Evolutionary conservation across 176 grass and related monocot species (phyloP).

Genomic region (Juncus inflexus): DNA sequence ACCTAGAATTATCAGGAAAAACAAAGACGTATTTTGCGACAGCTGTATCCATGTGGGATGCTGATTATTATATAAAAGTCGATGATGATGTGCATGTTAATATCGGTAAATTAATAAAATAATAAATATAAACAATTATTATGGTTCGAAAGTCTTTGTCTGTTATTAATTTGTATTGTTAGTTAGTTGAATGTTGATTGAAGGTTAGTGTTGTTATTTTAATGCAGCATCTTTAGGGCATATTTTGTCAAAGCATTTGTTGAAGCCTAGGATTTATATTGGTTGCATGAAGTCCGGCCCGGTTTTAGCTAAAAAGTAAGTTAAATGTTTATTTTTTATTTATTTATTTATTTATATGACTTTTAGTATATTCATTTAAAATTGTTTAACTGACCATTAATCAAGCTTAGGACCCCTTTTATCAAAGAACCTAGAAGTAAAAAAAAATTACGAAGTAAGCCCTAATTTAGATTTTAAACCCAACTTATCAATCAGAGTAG

Average conservation of each 20-base stretch:
- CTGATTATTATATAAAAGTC: conserved; percentile 66
- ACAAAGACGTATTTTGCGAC: conserved; percentile 66
- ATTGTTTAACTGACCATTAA: too few species aligned
- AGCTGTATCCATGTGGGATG: conserved; percentile 67
- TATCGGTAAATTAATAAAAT: conserved; percentile 46
- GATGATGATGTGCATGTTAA: conserved; percentile 80
- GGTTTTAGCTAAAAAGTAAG: conserved; percentile 74
- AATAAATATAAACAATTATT: too few species aligned
- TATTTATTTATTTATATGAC: too few species aligned
- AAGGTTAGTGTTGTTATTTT: not conserved
- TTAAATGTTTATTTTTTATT: not conserved
- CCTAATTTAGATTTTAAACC: too few species aligned
- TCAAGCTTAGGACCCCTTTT: too few species aligned
- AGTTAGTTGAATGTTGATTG: too few species aligned
- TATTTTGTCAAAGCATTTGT: conserved; percentile 43
- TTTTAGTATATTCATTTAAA: too few species aligned
- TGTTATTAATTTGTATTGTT: too few species aligned
- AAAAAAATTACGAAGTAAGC: too few species aligned
- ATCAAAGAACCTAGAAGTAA: too few species aligned
- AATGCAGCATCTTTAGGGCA: conserved; percentile 58
- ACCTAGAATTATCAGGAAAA: conserved; percentile 63
- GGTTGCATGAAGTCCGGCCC: conserved; percentile 98
- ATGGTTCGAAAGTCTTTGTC: not conserved
- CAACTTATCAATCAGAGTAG: too few species aligned
- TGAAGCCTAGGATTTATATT: conserved; percentile 73